phyloP scores from a whole-genome alignment of 2,329 filamentous ascomycete genomes.

The Curvularia lunata region DNA sequence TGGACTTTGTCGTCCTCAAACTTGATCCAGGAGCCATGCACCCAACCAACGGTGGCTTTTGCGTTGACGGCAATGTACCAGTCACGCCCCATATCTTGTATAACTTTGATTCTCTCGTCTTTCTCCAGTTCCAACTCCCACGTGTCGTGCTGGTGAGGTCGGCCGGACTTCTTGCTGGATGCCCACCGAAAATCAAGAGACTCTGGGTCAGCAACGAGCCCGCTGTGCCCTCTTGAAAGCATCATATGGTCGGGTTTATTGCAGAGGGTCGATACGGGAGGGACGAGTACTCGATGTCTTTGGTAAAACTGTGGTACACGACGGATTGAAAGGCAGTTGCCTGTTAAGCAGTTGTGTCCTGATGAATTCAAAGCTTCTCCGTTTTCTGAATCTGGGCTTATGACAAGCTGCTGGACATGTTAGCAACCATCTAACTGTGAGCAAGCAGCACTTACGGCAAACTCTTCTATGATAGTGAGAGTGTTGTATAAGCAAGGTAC shows the following conservation, averaged over 20 bases:
- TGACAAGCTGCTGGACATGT: constrained; percentile 28
- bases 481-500: background rate
- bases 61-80: constrained; percentile 32
- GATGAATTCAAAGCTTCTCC: constrained; percentile 37
- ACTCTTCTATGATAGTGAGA: constrained; percentile 14
- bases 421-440: constrained; percentile 8
- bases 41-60: constrained; percentile 28
- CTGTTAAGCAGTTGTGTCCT: constrained; percentile 25
- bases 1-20: constrained; percentile 23
- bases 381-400: constrained; percentile 27
- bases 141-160: constrained; percentile 29
- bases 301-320: too few relatives aligned
- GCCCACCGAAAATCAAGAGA: constrained; percentile 24
- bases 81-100: constrained; percentile 29
- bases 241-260: too few relatives aligned
- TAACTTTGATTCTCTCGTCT: constrained; percentile 33
- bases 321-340: constrained; percentile 23
- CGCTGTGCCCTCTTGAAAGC: constrained; percentile 4
- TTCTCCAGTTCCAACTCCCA: constrained; percentile 36
- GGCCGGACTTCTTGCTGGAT: constrained; percentile 28
- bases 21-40: constrained; percentile 35
- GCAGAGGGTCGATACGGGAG: background rate
- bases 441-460: constrained; percentile 26
- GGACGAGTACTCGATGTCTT: too few relatives aligned
- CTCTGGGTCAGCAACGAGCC: constrained; percentile 6